phyloP scores from a whole-genome alignment of 116 monocot genomes.

The Papilionanthe hybrid region DNA sequence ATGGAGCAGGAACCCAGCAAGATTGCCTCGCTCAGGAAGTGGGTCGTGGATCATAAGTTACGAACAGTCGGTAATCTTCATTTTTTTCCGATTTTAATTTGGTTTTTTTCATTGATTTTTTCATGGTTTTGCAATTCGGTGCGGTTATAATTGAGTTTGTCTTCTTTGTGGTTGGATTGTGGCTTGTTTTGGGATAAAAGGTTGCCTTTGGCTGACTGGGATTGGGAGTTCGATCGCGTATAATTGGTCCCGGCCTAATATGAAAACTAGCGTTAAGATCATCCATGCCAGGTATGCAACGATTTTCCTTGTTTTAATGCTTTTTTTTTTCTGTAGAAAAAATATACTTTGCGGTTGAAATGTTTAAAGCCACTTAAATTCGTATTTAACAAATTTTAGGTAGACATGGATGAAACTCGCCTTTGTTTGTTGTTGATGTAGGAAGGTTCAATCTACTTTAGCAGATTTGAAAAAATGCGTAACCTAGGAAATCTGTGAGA shows the following conservation, averaged over 20 bases:
- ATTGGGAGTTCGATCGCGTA: slow-evolving; percentile 67
- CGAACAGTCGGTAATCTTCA: slow-evolving; percentile 58
- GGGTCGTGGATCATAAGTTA: slow-evolving; percentile 77
- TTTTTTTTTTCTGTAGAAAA: background rate
- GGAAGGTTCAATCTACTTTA: no score
- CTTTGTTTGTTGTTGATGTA: no score
- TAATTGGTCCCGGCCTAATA: slow-evolving; percentile 75
- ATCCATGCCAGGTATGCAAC: slow-evolving; percentile 74
- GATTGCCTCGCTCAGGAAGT: slow-evolving; percentile 52
- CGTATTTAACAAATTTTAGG: no score
- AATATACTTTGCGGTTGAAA: no score
- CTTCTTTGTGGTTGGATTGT: background rate
- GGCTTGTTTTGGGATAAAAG: slow-evolving; percentile 18
- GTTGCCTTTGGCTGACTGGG: slow-evolving; percentile 76
- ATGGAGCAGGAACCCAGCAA: slow-evolving; percentile 51
- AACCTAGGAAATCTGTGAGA: no score
- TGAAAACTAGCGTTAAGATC: slow-evolving; percentile 94
- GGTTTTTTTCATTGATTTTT: background rate
- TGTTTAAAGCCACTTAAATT: no score
- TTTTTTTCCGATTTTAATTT: background rate
- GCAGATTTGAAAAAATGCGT: no score
- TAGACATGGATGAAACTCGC: no score
- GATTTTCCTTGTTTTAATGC: background rate
- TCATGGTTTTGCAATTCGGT: background rate
- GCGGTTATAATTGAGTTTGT: slow-evolving; percentile 1